Conservation (phyloP, 2,329 filamentous ascomycete genomes). For the Aspergillus felis region DNA sequence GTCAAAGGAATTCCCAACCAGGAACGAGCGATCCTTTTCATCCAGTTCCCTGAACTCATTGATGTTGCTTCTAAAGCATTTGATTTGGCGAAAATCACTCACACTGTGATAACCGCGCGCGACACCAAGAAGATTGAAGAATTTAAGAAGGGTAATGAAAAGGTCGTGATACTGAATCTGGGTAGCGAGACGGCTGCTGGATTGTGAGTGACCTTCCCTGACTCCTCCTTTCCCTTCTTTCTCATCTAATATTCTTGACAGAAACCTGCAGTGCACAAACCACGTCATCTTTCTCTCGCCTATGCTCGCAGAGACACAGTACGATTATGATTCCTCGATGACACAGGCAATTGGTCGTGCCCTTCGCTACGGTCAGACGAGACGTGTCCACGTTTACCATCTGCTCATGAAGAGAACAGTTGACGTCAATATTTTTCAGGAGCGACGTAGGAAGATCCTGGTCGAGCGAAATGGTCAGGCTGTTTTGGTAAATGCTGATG, state of each 20-base stretch:
- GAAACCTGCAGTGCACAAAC: slow-evolving; percentile 61
- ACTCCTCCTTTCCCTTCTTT: neutral
- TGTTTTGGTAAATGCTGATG: slow-evolving; percentile 15
- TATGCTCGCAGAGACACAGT: slow-evolving; percentile 46
- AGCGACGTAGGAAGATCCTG: slow-evolving; percentile 27
- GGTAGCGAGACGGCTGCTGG: slow-evolving; percentile 57
- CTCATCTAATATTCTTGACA: slow-evolving; percentile 24
- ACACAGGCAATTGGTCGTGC: slow-evolving; percentile 61
- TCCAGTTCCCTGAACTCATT: slow-evolving; percentile 49
- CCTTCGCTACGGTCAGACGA: slow-evolving; percentile 55
- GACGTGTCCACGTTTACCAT: slow-evolving; percentile 56
- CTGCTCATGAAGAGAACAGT: slow-evolving; percentile 42
- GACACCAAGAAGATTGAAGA: slow-evolving; percentile 32
- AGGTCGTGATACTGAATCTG: slow-evolving; percentile 56
- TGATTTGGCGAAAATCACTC: slow-evolving; percentile 23
- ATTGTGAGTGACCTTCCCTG: slow-evolving; percentile 43
- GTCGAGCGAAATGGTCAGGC: slow-evolving; percentile 22
- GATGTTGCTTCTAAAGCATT: slow-evolving; percentile 31
- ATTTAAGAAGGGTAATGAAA: slow-evolving; percentile 39
- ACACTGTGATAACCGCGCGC: slow-evolving; percentile 35
- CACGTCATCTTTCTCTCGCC: slow-evolving; percentile 63
- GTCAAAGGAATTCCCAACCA: slow-evolving; percentile 37
- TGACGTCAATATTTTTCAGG: slow-evolving; percentile 44
- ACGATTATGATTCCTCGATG: slow-evolving; percentile 56
- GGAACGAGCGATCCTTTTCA: slow-evolving; percentile 55